Evolutionary conservation across 2,329 filamentous ascomycete genomes (phyloP).

Genomic region (Fusarium sp.): DNA sequence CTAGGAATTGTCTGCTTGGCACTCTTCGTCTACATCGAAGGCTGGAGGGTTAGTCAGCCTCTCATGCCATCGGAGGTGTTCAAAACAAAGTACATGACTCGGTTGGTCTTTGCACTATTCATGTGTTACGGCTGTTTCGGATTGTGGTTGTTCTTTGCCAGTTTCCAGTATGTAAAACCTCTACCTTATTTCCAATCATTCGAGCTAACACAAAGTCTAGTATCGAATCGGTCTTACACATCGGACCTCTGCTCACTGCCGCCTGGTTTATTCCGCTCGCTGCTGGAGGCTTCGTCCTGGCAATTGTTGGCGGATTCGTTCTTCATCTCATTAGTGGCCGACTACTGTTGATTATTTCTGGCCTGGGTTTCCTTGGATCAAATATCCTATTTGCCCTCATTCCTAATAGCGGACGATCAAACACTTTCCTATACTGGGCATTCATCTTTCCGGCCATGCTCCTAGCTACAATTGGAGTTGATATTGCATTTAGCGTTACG

Average conservation of each 20-base stretch:
- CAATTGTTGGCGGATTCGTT: slow-evolving; percentile 72
- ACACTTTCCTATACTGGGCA: slow-evolving; percentile 71
- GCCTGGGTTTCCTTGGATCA: slow-evolving; percentile 68
- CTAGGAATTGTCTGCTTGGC: slow-evolving; percentile 72
- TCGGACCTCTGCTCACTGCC: slow-evolving; percentile 72
- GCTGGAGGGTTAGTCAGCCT: slow-evolving; percentile 75
- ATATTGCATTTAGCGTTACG: slow-evolving; percentile 80
- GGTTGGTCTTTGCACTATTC: slow-evolving; percentile 71
- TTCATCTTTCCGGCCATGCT: slow-evolving; percentile 80
- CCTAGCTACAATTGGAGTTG: slow-evolving; percentile 77
- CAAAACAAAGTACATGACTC: slow-evolving; percentile 75
- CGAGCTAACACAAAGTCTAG: slow-evolving; percentile 51
- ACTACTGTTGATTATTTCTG: slow-evolving; percentile 72
- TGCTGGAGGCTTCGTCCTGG: slow-evolving; percentile 75
- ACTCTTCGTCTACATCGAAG: slow-evolving; percentile 77
- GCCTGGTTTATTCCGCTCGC: slow-evolving; percentile 78
- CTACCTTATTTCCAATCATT: rapidly evolving
- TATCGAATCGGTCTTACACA: slow-evolving; percentile 71
- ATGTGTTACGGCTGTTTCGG: slow-evolving; percentile 78
- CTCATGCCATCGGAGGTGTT: slow-evolving; percentile 79
- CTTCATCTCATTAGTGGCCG: slow-evolving; percentile 75
- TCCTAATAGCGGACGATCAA: slow-evolving; percentile 61
- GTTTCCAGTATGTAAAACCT: slow-evolving; percentile 67
- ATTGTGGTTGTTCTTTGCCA: slow-evolving; percentile 77
- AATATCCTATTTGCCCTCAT: slow-evolving; percentile 74